Conservation (phyloP, 495 filamentous ascomycete species). For the Tuber brumale region DNA sequence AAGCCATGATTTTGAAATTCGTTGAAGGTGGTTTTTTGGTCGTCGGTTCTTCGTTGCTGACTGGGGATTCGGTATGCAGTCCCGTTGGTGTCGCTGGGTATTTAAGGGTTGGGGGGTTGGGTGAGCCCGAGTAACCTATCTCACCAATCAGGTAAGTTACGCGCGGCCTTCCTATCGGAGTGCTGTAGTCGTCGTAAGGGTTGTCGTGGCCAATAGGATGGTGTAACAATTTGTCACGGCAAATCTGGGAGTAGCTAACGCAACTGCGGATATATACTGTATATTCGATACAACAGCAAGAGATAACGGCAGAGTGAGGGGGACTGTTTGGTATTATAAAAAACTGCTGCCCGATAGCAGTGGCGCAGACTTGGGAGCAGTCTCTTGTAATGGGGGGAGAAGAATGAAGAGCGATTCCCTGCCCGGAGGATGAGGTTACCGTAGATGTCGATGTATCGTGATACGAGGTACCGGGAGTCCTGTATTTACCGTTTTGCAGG, state of each 20-base stretch:
- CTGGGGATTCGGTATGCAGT: not conserved
- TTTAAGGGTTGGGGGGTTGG: not conserved
- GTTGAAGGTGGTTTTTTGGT: not conserved
- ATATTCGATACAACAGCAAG: not conserved
- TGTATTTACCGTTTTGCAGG: not conserved
- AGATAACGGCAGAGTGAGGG: not conserved
- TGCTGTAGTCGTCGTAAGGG: not conserved
- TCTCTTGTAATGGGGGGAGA: not conserved
- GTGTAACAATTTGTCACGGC: not conserved
- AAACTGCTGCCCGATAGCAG: not conserved
- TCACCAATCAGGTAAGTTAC: not conserved
- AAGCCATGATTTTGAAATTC: constrained; percentile 43
- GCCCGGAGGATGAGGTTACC: not conserved
- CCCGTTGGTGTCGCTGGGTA: not conserved
- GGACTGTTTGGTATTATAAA: not conserved
- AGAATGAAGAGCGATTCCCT: not conserved
- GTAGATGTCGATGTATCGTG: not conserved
- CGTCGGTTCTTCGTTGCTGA: not conserved
- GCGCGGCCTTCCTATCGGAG: not conserved
- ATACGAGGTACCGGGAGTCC: not conserved
- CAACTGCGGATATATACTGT: not conserved
- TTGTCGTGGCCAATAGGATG: not conserved
- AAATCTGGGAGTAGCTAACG: not conserved
- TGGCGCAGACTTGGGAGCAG: not conserved
- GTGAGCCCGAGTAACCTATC: not conserved